Evolutionary conservation across 2,329 filamentous ascomycete genomes (phyloP).

Genomic region (Pseudofabraea citricarpa): DNA sequence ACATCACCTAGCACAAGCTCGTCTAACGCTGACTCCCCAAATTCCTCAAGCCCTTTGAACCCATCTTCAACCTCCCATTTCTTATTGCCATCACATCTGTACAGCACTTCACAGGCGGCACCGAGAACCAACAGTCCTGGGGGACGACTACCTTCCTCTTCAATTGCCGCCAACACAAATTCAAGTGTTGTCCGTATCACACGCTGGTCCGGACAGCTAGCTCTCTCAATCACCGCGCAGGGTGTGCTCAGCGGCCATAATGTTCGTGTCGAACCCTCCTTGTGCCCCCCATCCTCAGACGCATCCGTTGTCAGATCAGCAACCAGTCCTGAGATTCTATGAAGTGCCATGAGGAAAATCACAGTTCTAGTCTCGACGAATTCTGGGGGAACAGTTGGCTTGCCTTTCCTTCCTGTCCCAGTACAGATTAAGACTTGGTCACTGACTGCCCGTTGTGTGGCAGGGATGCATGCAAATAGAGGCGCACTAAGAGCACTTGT

Average conservation of each 20-base stretch:
- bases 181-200: constrained; percentile 84
- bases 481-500: constrained; percentile 85
- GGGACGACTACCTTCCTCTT: constrained; percentile 82
- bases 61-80: constrained; percentile 87
- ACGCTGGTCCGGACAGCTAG: constrained; percentile 89
- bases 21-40: constrained; percentile 13
- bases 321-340: constrained; percentile 73
- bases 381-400: constrained; percentile 72
- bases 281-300: constrained; percentile 26
- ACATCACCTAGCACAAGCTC: constrained; percentile 11
- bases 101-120: constrained; percentile 73
- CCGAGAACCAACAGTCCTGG: constrained; percentile 87
- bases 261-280: constrained; percentile 25
- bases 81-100: constrained; percentile 49
- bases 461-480: constrained; percentile 80
- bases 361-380: constrained; percentile 75
- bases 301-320: constrained; percentile 54
- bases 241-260: constrained; percentile 75
- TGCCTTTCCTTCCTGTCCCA: constrained; percentile 88
- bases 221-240: constrained; percentile 88
- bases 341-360: constrained; percentile 92
- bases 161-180: constrained; percentile 75
- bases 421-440: constrained; percentile 97
- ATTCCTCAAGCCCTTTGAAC: constrained; percentile 64
- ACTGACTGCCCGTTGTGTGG: constrained; percentile 82